Evolutionary conservation across 768 basidiomycete genomes (phyloP), one percentile per base, ranked within the genome.

Genomic region (Boletus tylopilopsis): DNA sequence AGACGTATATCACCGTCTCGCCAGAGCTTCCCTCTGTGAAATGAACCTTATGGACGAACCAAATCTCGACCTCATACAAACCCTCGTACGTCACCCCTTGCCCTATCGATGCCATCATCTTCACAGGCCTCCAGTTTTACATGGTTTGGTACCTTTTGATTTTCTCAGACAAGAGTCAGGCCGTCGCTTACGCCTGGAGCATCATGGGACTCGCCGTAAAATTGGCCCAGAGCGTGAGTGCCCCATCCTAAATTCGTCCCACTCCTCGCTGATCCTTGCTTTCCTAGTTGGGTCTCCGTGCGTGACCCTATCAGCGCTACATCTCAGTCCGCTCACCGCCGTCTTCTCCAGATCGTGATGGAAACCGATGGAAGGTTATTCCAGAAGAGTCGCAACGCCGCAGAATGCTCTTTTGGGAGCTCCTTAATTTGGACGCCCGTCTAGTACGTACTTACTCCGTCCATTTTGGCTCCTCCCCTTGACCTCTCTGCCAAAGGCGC

Each of bases 121-220:
- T 69, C 53, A 63, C 61, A 54, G 47, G 42, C 42, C 67, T 68
- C 12, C 69, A 85, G 59, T 85, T 85, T 57, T 84, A 82, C 62
- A 86, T 85, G 84, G 76, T 83, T 32, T 85, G 84, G 80, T 87
- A 84, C 59, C 79, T 86, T 47, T 72, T 85, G 18, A 81, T 85
- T 54, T 87, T 85, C 55, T 86, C 84, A 13, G 83, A 85, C 61
- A 82, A 86, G 63, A 84, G 79, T 53, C 83, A 84, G 54, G 84
- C 83, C 0, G 76, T 84, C 12, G 82, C 84, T 15, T 84, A 86
- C 50, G 84, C 85, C 16, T 88, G 85, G 85, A 84, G 84, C 49
- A 69, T 87, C 36, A 82, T 87, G 80, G 85, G 86, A 18, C 81
- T 88, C 47, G 77, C 84, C 9, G 80, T 81, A 25, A 87, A 87